Conservation (phyloP, 257 asterid species). For the Solanum appendiculatum region DNA sequence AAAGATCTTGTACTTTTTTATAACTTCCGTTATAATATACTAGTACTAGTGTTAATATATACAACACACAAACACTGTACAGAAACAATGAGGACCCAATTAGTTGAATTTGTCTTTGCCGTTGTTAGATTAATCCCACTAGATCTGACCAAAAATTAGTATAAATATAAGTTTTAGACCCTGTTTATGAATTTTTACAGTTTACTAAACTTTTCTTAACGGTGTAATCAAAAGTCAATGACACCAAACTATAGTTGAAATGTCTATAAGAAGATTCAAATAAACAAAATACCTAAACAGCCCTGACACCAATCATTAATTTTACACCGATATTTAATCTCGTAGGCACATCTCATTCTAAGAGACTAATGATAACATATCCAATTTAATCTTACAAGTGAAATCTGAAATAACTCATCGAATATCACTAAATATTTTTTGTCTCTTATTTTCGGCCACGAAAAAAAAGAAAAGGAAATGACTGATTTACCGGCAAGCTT, state of each 20-base stretch:
- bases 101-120: not conserved
- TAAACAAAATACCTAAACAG: not conserved
- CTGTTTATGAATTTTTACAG: not conserved
- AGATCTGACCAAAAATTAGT: not conserved
- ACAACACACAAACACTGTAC: not conserved
- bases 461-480: constrained; percentile 2
- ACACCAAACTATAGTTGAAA: not conserved
- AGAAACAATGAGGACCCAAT: constrained; percentile 1
- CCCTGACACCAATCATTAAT: not conserved
- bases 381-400: not conserved
- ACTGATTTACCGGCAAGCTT: constrained; percentile 63
- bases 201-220: constrained; percentile 6
- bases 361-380: not conserved
- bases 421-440: not conserved
- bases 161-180: not conserved
- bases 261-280: not conserved
- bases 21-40: not conserved
- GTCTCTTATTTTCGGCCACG: not conserved
- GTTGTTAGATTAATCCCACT: not conserved
- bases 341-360: not conserved
- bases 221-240: constrained; percentile 15
- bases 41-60: not conserved
- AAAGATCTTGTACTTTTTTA: not conserved
- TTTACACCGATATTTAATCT: not conserved
- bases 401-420: not conserved